phyloP scores from a whole-genome alignment of 192 early-diverging fungal species.

The Backusella macrospora region DNA sequence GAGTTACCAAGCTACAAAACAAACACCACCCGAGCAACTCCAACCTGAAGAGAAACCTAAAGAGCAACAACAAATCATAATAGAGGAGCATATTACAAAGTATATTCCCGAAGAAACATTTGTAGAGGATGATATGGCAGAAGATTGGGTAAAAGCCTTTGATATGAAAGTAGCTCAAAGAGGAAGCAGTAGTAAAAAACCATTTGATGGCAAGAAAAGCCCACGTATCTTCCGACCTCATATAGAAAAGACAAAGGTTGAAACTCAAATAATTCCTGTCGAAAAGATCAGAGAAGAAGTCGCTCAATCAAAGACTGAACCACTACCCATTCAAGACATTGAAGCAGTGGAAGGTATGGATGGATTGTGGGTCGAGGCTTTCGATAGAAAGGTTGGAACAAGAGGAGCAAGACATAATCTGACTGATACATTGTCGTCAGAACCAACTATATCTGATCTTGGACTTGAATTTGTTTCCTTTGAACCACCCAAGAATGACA shows the following conservation, averaged over 20 bases:
- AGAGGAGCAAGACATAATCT: conserved; percentile 9
- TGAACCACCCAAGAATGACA: not conserved
- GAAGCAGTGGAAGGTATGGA: conserved; percentile 14
- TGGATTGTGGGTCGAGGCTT: conserved; percentile 35
- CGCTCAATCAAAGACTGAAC: not conserved
- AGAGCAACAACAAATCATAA: not conserved
- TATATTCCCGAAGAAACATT: not conserved
- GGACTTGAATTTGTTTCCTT: not conserved
- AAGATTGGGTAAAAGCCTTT: conserved; percentile 30
- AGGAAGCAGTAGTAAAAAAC: conserved; percentile 15
- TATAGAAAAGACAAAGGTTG: not conserved
- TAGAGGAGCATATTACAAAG: not conserved
- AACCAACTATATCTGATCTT: not conserved
- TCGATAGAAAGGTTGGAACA: conserved; percentile 33
- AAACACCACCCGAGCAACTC: not conserved
- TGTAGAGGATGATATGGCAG: not conserved
- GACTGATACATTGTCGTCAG: not conserved
- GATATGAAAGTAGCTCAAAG: conserved; percentile 30
- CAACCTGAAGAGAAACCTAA: not conserved
- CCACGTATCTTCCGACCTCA: not conserved
- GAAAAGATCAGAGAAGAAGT: not conserved
- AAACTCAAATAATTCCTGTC: not conserved
- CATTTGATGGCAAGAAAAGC: not conserved
- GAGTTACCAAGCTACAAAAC: conserved; percentile 6
- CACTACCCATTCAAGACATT: not conserved